Evolutionary conservation across 805 yeast genomes (phyloP).

Genomic region (Pichia exigua): DNA sequence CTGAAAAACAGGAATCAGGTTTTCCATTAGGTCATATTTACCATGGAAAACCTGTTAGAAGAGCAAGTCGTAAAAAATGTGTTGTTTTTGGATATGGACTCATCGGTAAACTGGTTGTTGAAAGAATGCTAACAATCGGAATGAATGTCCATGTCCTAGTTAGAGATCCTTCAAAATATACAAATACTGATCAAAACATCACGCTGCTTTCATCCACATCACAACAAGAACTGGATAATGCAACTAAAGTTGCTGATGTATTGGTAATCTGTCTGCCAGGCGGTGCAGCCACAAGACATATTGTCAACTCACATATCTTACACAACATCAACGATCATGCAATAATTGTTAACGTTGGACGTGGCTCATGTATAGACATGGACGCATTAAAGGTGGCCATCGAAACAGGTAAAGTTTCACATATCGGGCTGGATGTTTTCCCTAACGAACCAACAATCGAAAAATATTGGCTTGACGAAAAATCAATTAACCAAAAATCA

Average conservation of each 20-base stretch:
- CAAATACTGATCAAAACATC: background rate
- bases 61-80: slow-evolving; percentile 38
- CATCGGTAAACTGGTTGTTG: slow-evolving; percentile 61
- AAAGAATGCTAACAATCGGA: slow-evolving; percentile 48
- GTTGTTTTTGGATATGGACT: slow-evolving; percentile 70
- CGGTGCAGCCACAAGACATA: slow-evolving; percentile 45
- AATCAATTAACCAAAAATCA: slow-evolving; percentile 31
- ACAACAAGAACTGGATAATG: background rate
- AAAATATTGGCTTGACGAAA: slow-evolving; percentile 8
- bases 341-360: slow-evolving; percentile 64
- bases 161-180: slow-evolving; percentile 34
- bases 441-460: slow-evolving; percentile 51
- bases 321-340: slow-evolving; percentile 43
- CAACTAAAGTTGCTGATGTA: slow-evolving; percentile 35
- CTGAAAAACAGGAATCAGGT: background rate
- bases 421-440: slow-evolving; percentile 70
- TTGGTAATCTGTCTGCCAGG: slow-evolving; percentile 64
- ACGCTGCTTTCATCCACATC: background rate
- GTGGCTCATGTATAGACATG: slow-evolving; percentile 65
- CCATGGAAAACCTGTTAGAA: slow-evolving; percentile 7
- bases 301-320: slow-evolving; percentile 44
- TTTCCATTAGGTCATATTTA: slow-evolving; percentile 15
- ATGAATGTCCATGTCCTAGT: slow-evolving; percentile 60
- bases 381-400: slow-evolving; percentile 56
- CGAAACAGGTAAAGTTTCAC: slow-evolving; percentile 48